phyloP scores from a whole-genome alignment of 2,329 filamentous ascomycete species.

The Aspergillaceae sp. region DNA sequence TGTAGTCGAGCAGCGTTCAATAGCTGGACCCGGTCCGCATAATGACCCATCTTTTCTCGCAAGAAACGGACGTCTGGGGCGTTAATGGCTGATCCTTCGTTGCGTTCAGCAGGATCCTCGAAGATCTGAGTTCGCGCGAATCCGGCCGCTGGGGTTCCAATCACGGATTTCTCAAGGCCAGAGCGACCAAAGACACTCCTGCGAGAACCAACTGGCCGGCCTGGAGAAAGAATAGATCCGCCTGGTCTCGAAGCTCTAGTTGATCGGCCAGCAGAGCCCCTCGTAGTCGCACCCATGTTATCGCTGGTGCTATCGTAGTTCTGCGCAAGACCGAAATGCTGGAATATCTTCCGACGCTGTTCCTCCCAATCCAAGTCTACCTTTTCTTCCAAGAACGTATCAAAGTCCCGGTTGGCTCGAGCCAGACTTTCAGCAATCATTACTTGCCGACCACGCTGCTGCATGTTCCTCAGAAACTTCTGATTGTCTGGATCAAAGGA shows the following conservation, averaged over 20 bases:
- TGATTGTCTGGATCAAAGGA: slow-evolving; percentile 48
- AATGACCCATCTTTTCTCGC: slow-evolving; percentile 74
- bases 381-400: slow-evolving; percentile 87
- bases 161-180: slow-evolving; percentile 71
- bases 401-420: slow-evolving; percentile 82
- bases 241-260: slow-evolving; percentile 29
- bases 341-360: slow-evolving; percentile 85
- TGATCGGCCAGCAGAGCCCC: slow-evolving; percentile 44
- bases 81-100: slow-evolving; percentile 41
- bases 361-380: slow-evolving; percentile 93
- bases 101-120: slow-evolving; percentile 55
- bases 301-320: slow-evolving; percentile 39
- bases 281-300: slow-evolving; percentile 32
- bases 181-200: slow-evolving; percentile 60
- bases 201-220: slow-evolving; percentile 27
- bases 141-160: slow-evolving; percentile 63
- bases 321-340: slow-evolving; percentile 77
- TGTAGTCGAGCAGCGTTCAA: slow-evolving; percentile 66
- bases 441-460: slow-evolving; percentile 81
- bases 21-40: slow-evolving; percentile 67
- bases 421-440: slow-evolving; percentile 90
- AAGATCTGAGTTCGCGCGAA: slow-evolving; percentile 58
- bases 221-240: slow-evolving; percentile 38
- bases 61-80: slow-evolving; percentile 65
- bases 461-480: slow-evolving; percentile 74